phyloP scores from a whole-genome alignment of 129 eudicot genomes.

The Rutidosis leptorrhynchoides region DNA sequence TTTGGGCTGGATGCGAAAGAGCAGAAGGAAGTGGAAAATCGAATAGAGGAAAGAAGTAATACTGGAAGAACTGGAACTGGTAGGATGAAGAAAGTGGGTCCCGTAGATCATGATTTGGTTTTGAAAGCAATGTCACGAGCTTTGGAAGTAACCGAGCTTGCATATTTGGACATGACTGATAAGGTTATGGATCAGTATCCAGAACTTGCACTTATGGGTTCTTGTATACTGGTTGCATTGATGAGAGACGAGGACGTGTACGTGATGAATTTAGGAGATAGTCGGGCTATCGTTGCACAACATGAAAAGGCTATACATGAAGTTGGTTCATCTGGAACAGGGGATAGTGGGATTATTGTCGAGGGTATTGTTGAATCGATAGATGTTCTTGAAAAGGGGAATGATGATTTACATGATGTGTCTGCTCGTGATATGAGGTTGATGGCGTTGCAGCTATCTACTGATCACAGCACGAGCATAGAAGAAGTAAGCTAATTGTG shows the following conservation, averaged over 20 bases:
- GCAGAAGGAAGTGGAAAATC: slow-evolving; percentile 39
- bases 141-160: slow-evolving; percentile 73
- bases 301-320: slow-evolving; percentile 34
- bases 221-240: slow-evolving; percentile 80
- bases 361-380: slow-evolving; percentile 61
- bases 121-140: slow-evolving; percentile 88
- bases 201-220: slow-evolving; percentile 96
- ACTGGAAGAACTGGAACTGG: slow-evolving; percentile 36
- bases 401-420: slow-evolving; percentile 40
- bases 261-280: slow-evolving; percentile 97
- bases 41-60: slow-evolving; percentile 38
- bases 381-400: slow-evolving; percentile 29
- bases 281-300: slow-evolving; percentile 94
- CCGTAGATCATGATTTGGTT: slow-evolving; percentile 75
- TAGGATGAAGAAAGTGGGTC: slow-evolving; percentile 62
- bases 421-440: slow-evolving; percentile 41
- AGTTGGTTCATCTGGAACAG: slow-evolving; percentile 28
- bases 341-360: slow-evolving; percentile 29
- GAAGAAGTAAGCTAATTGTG: slow-evolving; percentile 61
- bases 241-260: slow-evolving; percentile 97
- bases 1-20: slow-evolving; percentile 69
- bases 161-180: slow-evolving; percentile 81
- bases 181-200: slow-evolving; percentile 90
- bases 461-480: slow-evolving; percentile 94
- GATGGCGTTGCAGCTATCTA: slow-evolving; percentile 85